phyloP scores from a whole-genome alignment of 345 rosid species.

The Bruguiera sexangula region DNA sequence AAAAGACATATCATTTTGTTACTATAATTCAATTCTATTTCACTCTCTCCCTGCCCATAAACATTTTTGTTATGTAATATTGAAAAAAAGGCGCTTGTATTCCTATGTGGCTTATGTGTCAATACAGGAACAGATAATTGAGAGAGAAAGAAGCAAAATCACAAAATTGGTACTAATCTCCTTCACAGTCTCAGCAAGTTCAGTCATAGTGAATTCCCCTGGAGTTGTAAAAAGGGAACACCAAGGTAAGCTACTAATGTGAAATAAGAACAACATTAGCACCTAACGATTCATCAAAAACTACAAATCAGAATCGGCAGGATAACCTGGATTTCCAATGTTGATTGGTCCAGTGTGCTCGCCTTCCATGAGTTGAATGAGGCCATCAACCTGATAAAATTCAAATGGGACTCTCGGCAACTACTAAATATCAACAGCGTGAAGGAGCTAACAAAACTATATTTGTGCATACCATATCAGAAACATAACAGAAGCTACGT shows the following conservation, averaged over 20 bases:
- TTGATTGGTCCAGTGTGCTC: conserved; percentile 93
- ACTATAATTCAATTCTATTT: too few relatives aligned
- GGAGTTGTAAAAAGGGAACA: conserved; percentile 8
- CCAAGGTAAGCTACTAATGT: background rate
- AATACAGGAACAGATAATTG: background rate
- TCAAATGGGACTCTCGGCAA: background rate
- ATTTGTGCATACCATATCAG: conserved; percentile 62
- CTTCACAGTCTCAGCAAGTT: conserved; percentile 86
- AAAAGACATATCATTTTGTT: too few relatives aligned
- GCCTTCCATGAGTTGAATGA: conserved; percentile 91
- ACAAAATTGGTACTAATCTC: conserved; percentile 49
- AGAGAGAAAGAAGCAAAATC: background rate
- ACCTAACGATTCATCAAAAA: background rate
- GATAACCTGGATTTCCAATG: conserved; percentile 88
- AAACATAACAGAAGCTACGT: conserved; percentile 94
- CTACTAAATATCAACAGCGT: background rate
- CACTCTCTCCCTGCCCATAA: too few relatives aligned
- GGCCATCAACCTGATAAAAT: conserved; percentile 70
- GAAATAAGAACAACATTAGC: background rate
- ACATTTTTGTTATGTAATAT: too few relatives aligned
- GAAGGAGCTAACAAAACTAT: background rate
- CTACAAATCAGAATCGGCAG: background rate
- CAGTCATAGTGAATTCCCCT: conserved; percentile 92
- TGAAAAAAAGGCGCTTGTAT: too few relatives aligned
- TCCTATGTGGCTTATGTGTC: background rate